A percentile compares a stretch with the other conserved stretches of the same genome.
Evolutionary conservation across 306 rosid species (phyloP).

Genomic region (Fragaria nilgerrensis): DNA sequence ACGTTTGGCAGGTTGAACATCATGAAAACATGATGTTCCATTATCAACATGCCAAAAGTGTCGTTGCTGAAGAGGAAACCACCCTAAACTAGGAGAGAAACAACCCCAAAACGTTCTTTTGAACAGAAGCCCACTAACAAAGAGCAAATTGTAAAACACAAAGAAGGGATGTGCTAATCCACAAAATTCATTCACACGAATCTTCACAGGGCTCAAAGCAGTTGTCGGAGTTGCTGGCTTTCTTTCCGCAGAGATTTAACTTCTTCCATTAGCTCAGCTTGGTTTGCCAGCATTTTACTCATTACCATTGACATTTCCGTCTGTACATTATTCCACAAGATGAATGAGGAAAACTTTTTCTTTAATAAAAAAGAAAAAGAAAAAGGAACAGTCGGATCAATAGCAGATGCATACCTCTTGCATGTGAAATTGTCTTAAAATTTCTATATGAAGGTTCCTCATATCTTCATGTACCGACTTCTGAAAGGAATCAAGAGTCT

Average conservation of each 20-base stretch:
- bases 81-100: background rate
- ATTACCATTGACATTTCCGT: conserved; percentile 57
- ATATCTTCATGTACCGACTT: conserved; percentile 85
- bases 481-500: conserved; percentile 80
- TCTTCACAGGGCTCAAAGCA: conserved; percentile 53
- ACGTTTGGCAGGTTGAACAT: background rate
- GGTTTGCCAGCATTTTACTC: conserved; percentile 75
- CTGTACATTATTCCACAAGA: conserved; percentile 40
- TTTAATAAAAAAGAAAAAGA: background rate
- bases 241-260: conserved; percentile 80
- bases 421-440: conserved; percentile 87
- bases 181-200: conserved; percentile 14
- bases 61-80: background rate
- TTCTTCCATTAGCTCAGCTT: conserved; percentile 86
- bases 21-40: background rate
- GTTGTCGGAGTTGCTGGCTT: conserved; percentile 80
- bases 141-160: conserved; percentile 25
- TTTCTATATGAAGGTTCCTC: conserved; percentile 96
- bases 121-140: conserved; percentile 16
- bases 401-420: conserved; percentile 72
- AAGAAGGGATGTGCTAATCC: conserved; percentile 21
- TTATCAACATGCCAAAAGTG: background rate
- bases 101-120: background rate
- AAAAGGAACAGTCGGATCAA: background rate
- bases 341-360: conserved; percentile 2